phyloP scores from a whole-genome alignment of 495 filamentous ascomycete species.

The Talaromyces borbonicus region DNA sequence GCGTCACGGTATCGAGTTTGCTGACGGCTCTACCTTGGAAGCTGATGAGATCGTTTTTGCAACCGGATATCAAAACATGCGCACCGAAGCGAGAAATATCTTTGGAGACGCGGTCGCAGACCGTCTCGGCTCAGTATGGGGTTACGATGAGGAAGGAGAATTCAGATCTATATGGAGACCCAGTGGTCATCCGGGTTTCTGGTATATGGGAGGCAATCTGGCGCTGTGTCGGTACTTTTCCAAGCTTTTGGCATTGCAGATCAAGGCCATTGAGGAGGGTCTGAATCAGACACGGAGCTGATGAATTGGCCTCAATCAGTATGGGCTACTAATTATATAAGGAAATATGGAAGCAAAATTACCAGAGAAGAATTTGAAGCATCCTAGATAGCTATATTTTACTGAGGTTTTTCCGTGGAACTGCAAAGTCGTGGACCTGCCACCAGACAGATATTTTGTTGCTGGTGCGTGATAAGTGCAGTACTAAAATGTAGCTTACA shows the following conservation, averaged over 20 bases:
- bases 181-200: constrained; percentile 66
- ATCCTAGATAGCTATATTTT: no score
- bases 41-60: constrained; percentile 75
- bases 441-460: no score
- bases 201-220: constrained; percentile 78
- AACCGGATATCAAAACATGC: constrained; percentile 78
- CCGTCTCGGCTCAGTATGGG: constrained; percentile 63
- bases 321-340: no score
- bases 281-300: no score
- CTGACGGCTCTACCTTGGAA: constrained; percentile 53
- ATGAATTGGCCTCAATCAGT: no score
- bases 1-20: constrained; percentile 44
- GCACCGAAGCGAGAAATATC: constrained; percentile 46
- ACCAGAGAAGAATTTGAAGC: no score
- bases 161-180: constrained; percentile 57
- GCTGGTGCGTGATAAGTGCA: no score
- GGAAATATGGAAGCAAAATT: no score
- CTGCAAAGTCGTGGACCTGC: no score
- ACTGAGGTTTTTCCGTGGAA: no score
- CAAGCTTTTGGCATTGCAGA: constrained; percentile 63
- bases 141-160: constrained; percentile 70
- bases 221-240: constrained; percentile 66
- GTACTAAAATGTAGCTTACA: no score
- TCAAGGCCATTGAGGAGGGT: constrained; percentile 56
- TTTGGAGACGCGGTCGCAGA: constrained; percentile 63